These are phyloP conservation scores for Delphinella strobiligena DNA, from an alignment of 2,329 filamentous ascomycete genomes.

Conservation along the genomic window DNA sequence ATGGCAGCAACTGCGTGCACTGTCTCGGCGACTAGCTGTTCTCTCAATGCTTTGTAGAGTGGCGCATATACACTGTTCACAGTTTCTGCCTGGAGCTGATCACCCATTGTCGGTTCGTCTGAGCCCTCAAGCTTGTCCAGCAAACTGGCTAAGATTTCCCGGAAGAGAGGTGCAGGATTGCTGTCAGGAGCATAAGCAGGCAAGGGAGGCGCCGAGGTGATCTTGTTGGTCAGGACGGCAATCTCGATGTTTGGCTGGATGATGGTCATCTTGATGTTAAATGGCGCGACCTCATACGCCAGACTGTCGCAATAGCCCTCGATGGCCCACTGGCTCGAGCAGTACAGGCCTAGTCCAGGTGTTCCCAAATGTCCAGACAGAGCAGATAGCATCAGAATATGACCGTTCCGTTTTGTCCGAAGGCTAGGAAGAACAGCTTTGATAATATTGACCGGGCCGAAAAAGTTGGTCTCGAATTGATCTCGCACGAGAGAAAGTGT, in stretches of 20 bases:
- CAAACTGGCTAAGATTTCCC: conserved; percentile 71
- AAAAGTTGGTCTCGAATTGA: conserved; percentile 92
- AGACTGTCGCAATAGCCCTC: conserved; percentile 92
- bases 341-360: conserved; percentile 81
- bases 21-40: conserved; percentile 72
- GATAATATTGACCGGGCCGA: conserved; percentile 91
- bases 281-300: conserved; percentile 88
- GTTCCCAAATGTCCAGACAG: conserved; percentile 89
- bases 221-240: conserved; percentile 71
- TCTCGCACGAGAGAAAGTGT: conserved; percentile 72
- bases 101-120: conserved; percentile 30
- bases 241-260: conserved; percentile 94
- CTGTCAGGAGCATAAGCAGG: conserved; percentile 54
- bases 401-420: conserved; percentile 68
- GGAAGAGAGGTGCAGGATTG: conserved; percentile 67
- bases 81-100: conserved; percentile 33
- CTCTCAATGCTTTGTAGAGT: conserved; percentile 54
- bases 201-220: conserved; percentile 72
- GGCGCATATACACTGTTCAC: conserved; percentile 62
- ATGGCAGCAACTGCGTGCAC: conserved; percentile 85
- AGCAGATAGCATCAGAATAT: conserved; percentile 80
- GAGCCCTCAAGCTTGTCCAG: conserved; percentile 56
- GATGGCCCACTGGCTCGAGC: conserved; percentile 84
- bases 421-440: conserved; percentile 74
- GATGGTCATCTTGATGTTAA: conserved; percentile 93